A percentile compares a stretch with the other conserved stretches of the same genome.
Evolutionary conservation across 176 grass and related monocot species (phyloP).

Genomic region (Dactylis glomerata): DNA sequence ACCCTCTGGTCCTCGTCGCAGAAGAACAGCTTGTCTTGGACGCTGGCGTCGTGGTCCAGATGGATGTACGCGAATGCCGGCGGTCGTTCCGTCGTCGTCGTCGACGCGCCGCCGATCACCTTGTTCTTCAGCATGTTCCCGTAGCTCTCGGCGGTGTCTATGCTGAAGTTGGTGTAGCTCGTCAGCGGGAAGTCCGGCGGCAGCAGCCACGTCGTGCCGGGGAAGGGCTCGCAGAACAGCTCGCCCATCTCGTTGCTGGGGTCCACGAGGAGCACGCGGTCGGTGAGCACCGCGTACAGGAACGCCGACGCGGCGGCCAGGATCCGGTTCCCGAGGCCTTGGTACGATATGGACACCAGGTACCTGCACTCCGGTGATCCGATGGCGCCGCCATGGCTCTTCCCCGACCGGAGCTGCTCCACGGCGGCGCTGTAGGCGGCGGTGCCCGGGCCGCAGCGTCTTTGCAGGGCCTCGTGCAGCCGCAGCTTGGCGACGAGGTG

Average conservation of each 20-base stretch:
- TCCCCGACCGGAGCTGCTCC: constrained; percentile 36
- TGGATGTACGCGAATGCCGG: constrained; percentile 45
- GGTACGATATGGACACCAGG: constrained; percentile 44
- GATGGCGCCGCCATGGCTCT: not conserved
- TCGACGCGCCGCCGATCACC: not conserved
- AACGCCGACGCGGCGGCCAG: constrained; percentile 53
- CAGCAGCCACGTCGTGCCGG: constrained; percentile 49
- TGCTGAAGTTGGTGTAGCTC: constrained; percentile 34
- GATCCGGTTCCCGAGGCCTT: constrained; percentile 64
- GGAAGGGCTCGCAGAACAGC: constrained; percentile 70
- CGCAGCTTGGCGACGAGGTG: constrained; percentile 47
- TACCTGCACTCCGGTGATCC: constrained; percentile 45
- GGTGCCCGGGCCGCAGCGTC: constrained; percentile 50
- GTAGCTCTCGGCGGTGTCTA: constrained; percentile 41
- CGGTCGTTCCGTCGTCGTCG: not conserved
- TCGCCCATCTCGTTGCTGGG: constrained; percentile 28
- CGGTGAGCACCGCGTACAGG: constrained; percentile 61
- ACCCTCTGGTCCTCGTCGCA: constrained; percentile 56
- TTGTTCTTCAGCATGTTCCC: constrained; percentile 45
- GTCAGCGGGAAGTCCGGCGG: constrained; percentile 39
- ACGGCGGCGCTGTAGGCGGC: constrained; percentile 32
- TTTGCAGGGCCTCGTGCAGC: constrained; percentile 45
- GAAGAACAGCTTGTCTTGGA: constrained; percentile 38
- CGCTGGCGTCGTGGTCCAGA: constrained; percentile 24
- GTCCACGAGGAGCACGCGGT: constrained; percentile 60